Evolutionary conservation across 192 early-diverging fungal genomes (phyloP).

Genomic region (Coemansia aciculifera): DNA sequence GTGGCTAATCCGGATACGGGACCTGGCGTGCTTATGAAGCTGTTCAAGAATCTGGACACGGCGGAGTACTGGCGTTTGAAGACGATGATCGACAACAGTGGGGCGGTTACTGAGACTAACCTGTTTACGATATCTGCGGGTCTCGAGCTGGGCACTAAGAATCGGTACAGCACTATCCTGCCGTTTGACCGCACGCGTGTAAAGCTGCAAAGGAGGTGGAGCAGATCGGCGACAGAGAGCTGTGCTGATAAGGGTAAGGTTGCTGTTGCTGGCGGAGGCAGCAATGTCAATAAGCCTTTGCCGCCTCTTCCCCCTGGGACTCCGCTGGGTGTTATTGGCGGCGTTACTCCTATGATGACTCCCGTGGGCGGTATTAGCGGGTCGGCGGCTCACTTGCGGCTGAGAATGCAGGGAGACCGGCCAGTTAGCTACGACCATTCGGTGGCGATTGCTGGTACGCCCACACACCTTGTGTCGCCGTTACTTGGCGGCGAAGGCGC

Average conservation of each 20-base stretch:
- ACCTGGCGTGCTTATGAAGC: conserved; percentile 27
- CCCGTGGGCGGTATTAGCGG: conserved; percentile 3
- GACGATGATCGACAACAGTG: conserved; percentile 61
- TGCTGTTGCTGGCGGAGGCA: not conserved
- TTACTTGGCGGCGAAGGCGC: not conserved
- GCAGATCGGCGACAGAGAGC: conserved; percentile 20
- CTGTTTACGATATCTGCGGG: conserved; percentile 77
- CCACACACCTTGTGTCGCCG: not conserved
- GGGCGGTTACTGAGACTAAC: conserved; percentile 53
- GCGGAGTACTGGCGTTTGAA: conserved; percentile 70
- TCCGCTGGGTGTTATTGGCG: not conserved
- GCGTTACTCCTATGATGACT: not conserved
- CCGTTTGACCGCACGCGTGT: conserved; percentile 74
- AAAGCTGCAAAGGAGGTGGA: conserved; percentile 39
- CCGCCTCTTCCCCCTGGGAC: not conserved
- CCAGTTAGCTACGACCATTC: conserved; percentile 6
- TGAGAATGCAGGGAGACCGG: conserved; percentile 8
- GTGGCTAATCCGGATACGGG: conserved; percentile 30
- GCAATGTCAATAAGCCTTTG: conserved; percentile 7
- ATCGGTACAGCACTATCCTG: conserved; percentile 85
- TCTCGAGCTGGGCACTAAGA: conserved; percentile 61
- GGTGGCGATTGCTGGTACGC: not conserved
- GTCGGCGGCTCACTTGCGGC: conserved; percentile 7
- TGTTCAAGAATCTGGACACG: conserved; percentile 61
- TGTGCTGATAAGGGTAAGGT: not conserved